Base-by-base conservation (phyloP, 2,329 filamentous ascomycete genomes). In the Coniella lustricola region DNA sequence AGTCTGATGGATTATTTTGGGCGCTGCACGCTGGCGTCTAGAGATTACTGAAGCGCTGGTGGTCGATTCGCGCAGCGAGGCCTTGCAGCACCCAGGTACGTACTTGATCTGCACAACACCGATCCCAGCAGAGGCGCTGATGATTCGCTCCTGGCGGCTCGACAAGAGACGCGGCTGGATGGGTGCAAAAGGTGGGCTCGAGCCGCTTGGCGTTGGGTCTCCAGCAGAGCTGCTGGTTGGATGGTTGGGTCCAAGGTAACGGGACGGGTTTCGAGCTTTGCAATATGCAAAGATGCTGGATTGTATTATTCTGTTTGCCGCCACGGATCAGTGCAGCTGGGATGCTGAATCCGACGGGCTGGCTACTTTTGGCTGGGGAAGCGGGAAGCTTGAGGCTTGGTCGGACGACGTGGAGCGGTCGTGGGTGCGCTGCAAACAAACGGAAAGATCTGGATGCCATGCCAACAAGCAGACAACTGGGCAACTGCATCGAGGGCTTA, bases 21-120 rank as follows among this genome's bases (percentile, higher is more conserved):
- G 34, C 22, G 22, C 44, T 48, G 21, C 29, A 21, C 22, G 50
- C 44, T 50, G 47, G 50, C 50, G 50, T 47, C 39, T 52, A 50
- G 47, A 52, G 50, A 52, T 52, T 52, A 44, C 46, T 49, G 50
- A 52, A 35, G 45, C 47, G 47, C 43, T 48, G 45, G 44, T 21
- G 25, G 25, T 29, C 10, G 5, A 43, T 52, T 50, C 40, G 47
- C 50, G 47, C 43, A 52, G 50, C 47, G n/a, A n/a, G n/a, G n/a
- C n/a, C n/a, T n/a, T n/a, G n/a, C n/a, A n/a, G n/a, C n/a, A n/a
- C n/a, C n/a, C n/a, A n/a, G n/a, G n/a, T n/a, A n/a, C n/a, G n/a
- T n/a, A n/a, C n/a, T n/a, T n/a, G n/a, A n/a, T n/a, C n/a, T n/a
- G n/a, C n/a, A n/a, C n/a, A n/a, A n/a, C n/a, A n/a, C 44, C 21